Evolutionary conservation across 2,329 filamentous ascomycete species (phyloP).

Genomic region (Exophiala sp.): DNA sequence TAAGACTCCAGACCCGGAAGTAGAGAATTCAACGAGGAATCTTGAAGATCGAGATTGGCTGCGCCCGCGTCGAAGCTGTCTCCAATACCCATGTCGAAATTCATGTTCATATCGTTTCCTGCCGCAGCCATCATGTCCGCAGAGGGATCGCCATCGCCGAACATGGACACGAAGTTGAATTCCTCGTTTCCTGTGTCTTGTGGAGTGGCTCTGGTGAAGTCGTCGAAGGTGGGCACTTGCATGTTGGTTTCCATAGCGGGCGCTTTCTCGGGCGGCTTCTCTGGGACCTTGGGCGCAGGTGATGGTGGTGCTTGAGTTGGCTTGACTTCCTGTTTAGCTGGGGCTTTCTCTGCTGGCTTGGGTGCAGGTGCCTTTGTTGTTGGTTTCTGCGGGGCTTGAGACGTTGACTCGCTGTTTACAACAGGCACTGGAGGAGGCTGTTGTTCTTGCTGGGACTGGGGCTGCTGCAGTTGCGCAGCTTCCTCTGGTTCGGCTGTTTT

Average conservation of each 20-base stretch:
- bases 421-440: conserved; percentile 2
- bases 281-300: conserved; percentile 9
- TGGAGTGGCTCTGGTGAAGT: conserved; percentile 24
- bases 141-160: conserved; percentile 36
- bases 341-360: conserved; percentile 13
- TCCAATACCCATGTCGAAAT: conserved; percentile 40
- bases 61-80: conserved; percentile 35
- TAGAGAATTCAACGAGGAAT: conserved; percentile 29
- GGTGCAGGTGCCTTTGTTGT: conserved; percentile 9
- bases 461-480: not conserved
- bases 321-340: conserved; percentile 13
- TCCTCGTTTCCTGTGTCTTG: conserved; percentile 34
- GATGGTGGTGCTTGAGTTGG: conserved; percentile 5
- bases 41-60: conserved; percentile 34
- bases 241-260: conserved; percentile 26
- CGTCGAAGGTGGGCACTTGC: conserved; percentile 17
- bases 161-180: conserved; percentile 41
- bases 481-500: conserved; percentile 23
- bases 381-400: not conserved
- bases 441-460: conserved; percentile 4
- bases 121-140: conserved; percentile 18
- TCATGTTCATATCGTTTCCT: conserved; percentile 36
- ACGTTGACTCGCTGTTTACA: not conserved
- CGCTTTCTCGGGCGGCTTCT: conserved; percentile 13
- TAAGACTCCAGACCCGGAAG: conserved; percentile 34